Evolutionary conservation across 164 flowering plant species (phyloP).

Genomic region (Dillenia turbinata): DNA sequence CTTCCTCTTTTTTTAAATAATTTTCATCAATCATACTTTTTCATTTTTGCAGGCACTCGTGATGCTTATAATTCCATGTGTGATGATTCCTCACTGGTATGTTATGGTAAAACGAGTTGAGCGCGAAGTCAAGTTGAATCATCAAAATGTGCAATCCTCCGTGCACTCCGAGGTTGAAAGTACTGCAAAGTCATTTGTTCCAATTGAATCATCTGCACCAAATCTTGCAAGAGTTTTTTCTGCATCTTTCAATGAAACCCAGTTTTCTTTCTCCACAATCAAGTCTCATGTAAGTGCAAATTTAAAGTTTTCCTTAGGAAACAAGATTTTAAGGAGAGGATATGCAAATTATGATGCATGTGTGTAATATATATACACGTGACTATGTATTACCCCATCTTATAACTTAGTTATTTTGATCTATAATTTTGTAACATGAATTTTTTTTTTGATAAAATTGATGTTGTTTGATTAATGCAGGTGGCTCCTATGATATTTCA

Average conservation of each 20-base stretch:
- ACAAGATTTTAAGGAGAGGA: no score
- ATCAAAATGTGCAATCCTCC: background rate
- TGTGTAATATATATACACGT: no score
- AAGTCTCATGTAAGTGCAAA: constrained; percentile 20
- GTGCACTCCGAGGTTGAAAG: constrained; percentile 22
- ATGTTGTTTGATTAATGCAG: constrained; percentile 25
- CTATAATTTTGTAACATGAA: background rate
- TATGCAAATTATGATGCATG: no score
- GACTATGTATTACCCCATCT: no score
- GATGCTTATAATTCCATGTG: constrained; percentile 22
- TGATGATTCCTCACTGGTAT: constrained; percentile 23
- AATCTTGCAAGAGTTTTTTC: constrained; percentile 25
- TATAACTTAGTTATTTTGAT: background rate
- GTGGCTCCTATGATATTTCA: constrained; percentile 46
- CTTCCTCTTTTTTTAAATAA: background rate
- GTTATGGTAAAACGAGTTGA: constrained; percentile 8
- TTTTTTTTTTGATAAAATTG: background rate
- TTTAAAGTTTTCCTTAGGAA: background rate
- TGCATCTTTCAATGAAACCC: constrained; percentile 17
- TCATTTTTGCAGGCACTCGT: constrained; percentile 23
- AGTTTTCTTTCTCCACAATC: constrained; percentile 16
- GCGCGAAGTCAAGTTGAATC: constrained; percentile 2
- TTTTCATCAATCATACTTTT: background rate
- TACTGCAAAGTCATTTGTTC: constrained; percentile 11
- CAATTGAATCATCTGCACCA: constrained; percentile 17